Conservation (phyloP, 2,329 filamentous ascomycete genomes). For the Cryphonectria parasitica region DNA sequence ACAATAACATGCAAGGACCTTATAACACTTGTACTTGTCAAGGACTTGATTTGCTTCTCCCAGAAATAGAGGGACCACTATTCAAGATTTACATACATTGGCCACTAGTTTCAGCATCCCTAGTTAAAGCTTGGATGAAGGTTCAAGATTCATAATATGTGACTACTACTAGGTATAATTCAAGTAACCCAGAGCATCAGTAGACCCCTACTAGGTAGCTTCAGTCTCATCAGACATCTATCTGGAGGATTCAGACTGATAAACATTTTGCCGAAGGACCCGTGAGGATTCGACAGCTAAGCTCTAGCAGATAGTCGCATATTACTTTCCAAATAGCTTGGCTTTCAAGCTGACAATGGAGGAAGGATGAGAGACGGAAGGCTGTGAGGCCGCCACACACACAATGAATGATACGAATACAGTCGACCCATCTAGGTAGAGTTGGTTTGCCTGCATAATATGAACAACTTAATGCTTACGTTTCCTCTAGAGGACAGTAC, state of each 20-base stretch:
- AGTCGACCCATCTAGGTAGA: background rate
- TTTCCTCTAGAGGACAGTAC: background rate
- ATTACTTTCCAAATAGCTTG: background rate
- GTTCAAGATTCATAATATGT: background rate
- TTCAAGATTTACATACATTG: background rate
- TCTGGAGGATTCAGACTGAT: background rate
- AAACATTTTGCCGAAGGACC: background rate
- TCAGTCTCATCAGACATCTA: background rate
- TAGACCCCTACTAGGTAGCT: background rate
- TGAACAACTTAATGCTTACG: background rate
- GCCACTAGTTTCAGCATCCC: background rate
- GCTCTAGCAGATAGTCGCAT: background rate
- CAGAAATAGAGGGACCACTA: too few species aligned
- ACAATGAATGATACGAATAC: background rate
- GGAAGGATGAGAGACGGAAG: background rate
- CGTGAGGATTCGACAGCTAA: background rate
- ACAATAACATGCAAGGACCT: too few species aligned
- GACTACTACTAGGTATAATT: background rate
- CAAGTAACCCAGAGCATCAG: background rate
- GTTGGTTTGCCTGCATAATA: background rate
- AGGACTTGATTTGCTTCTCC: too few species aligned
- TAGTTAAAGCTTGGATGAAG: too few species aligned
- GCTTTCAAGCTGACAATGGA: background rate
- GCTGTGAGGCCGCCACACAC: background rate
- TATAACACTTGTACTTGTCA: too few species aligned